Base-by-base conservation (phyloP, 192 early-diverging fungal genomes). In the Coemansia sp. region DNA sequence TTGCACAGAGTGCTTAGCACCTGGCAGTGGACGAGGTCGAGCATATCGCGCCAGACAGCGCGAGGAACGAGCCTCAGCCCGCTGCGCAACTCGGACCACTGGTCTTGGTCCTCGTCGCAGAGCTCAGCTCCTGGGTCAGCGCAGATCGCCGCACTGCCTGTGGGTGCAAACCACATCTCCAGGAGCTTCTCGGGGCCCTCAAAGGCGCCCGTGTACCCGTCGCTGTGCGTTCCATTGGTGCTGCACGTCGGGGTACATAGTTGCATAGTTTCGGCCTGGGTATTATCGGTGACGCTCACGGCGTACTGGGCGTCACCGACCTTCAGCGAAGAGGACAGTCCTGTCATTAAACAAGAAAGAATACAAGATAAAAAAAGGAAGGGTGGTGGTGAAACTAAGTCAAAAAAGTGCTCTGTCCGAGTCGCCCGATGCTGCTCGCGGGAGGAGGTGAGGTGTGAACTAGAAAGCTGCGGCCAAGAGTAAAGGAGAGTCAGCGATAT, bases 111-210 rank as follows among this genome's bases (percentile, higher is more conserved):
- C 51, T 86, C 72, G 60, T 59, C 39, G 59, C 59, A 27, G 41
- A 70, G 62, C 39, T 63, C 47, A 29, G 51, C 53, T 6, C 61
- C 74, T 58, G 27, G 36, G 60, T 45, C 14, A 31, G 56, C 51
- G 51, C 46, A 57, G 4, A 39, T 46, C 12, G 78, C 77, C 7
- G 65, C 65, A 20, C 65, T 45, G 25, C 70, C 39, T 3, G 47
- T 45, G 11, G 83, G 47, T 19, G 82, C 73, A 80, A 99, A 99
- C 97, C 96, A 99, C 68, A 99, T 89, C 74, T 99, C 97, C 67
- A 99, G 80, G 35, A 99, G 88, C 82, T 99, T 99, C 79, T 99
- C 97, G 68, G 97, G 95, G 37, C 97, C 97, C 79, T 99, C 97
- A 78, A 99, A 99, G 68, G 81, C 78, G 22, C 85, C 85, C 53